Base-by-base conservation (phyloP, 2,329 filamentous ascomycete species). In the Pyrenophora seminiperda region DNA sequence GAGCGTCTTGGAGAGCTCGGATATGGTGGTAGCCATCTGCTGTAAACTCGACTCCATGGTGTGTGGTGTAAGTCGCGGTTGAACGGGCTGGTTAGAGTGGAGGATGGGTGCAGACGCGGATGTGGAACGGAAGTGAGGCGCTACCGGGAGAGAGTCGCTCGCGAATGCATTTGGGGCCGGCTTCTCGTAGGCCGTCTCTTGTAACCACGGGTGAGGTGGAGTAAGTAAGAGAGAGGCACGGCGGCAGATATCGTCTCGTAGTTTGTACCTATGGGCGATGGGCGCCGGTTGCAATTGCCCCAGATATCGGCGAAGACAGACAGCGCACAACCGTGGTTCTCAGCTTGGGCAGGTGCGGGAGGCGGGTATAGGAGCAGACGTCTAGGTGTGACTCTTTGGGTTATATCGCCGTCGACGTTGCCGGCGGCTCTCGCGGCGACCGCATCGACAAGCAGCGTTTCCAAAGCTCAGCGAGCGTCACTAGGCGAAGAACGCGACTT, bases 1-100 rank as follows among this genome's bases (percentile, higher is more conserved):
- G 43, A 86, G 73, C 7, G 75, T 79, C 66, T 83, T 84, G 40
- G 81, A 74, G 56, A 77, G 72, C 42, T 74, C 73, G 41, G 73
- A 70, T 17, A 80, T 68, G 29, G 53, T 42, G n/a, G 49, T 53
- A 15, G 68, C 67, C 60, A 73, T 68, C 54, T 72, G 70, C 58
- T 79, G 76, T 31, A 79, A 68, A 46, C 68, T 72, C 30, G 70
- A 61, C 29, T 68, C 64, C 68, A 72, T 73, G 45, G 49, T 44
- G 52, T 45, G 45, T 37, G 20, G 50, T 19, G 14, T 15, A 15
- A 3, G 32, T 37, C 34, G 40, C 34, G 38, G 41, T 34, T 45
- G 22, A 46, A 40, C 14, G 39, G 44, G 41, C 34, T 31, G 51
- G 47, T 9, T 11, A 27, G 9, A 10, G 24, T 27, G 24, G 24